These are phyloP conservation scores for Arbutus unedo DNA, from an alignment of 148 eudicot genomes.

Conservation along the genomic window DNA sequence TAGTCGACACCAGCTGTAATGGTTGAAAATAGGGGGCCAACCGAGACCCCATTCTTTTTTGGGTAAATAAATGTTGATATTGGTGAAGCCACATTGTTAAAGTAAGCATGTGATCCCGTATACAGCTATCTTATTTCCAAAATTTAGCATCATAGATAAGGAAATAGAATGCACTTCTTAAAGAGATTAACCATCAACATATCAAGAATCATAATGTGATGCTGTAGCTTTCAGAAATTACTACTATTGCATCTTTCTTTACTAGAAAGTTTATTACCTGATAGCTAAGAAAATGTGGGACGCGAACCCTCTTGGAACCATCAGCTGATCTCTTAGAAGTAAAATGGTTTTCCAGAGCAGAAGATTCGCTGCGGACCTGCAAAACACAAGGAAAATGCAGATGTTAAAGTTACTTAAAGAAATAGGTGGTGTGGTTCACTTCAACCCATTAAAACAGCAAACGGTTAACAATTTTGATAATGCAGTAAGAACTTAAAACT, in stretches of 20 bases:
- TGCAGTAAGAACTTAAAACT: background rate
- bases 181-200: background rate
- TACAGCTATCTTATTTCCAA: background rate
- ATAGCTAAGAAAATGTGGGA: constrained; percentile 52
- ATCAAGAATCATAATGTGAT: background rate
- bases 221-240: background rate
- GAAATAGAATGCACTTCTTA: background rate
- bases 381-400: constrained; percentile 12
- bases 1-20: too few relatives aligned
- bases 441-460: background rate
- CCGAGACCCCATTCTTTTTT: too few relatives aligned
- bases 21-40: too few relatives aligned
- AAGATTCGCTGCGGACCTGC: constrained; percentile 46
- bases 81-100: background rate
- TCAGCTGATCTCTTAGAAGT: constrained; percentile 67
- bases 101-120: background rate
- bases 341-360: constrained; percentile 39
- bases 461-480: background rate
- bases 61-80: background rate
- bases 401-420: background rate
- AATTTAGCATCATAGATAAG: background rate
- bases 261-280: constrained; percentile 38
- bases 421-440: background rate
- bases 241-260: background rate
- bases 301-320: constrained; percentile 81